Evolutionary conservation across 2,329 filamentous ascomycete species (phyloP), one percentile per base, ranked within the genome.

Genomic region (Scedosporium minutisporum): DNA sequence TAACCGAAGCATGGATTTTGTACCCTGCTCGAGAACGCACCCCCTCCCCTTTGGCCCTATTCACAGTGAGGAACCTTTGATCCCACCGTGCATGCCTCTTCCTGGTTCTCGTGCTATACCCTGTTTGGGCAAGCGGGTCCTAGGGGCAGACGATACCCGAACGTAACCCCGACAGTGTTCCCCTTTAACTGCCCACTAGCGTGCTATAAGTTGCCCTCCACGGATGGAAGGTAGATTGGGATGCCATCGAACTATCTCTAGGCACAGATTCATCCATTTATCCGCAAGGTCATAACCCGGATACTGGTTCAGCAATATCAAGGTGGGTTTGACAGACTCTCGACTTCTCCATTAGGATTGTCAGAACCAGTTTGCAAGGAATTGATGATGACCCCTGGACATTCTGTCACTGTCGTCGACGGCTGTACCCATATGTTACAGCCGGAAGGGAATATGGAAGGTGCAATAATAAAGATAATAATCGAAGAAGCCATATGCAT

Each of bases 1-100:
- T 55, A 55, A 55, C 51, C 51, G 51, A 55, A 55, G 51, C 12
- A 23, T 55, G 21, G 51, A 55, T 38, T 23, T 55, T 55, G 10
- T 10, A 14, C 18, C 18, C 9, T 23, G 51, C 23, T 23, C 51
- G 21, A 58, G 21, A 12, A 25, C 25, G n/a, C 25, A 33, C 55
- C 46, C 25, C 25, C 21, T 18, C 55, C 55, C 55, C 27, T 58
- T 58, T 55, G 51, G 51, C 27, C 55, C 23, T 18, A 21, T 16
- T 27, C 55, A 58, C 27, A n/a, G 55, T 58, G 55, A 41, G 55
- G 55, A 58, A 58, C 55, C 33, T 58, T 58, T 33, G 55, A 58
- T 58, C 21, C 16, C 33, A 58, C 55, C 55, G 55, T 58, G 55
- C 53, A 38, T 38, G 21, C 23, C 21, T 10, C 23, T 41, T 25